Evolutionary conservation across 2,329 filamentous ascomycete genomes (phyloP), one percentile per base, ranked within the genome.

Genomic region (Lasiodiplodia sp.): DNA sequence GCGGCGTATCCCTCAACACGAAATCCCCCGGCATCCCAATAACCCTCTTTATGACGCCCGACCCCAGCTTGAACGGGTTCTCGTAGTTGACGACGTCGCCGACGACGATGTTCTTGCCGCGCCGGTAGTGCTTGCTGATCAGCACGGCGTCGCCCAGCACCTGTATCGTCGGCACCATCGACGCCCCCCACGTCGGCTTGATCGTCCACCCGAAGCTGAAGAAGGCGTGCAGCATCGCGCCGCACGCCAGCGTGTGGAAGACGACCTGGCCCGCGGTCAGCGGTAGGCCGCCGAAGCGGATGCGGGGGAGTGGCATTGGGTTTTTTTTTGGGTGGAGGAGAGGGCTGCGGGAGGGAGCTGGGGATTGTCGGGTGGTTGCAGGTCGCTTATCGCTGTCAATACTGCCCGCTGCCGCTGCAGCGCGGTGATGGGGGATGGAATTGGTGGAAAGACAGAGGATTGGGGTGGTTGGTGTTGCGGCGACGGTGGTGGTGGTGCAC

Each of bases 161-260:
- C 28, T 86, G 84, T 70, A 97, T 89, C 0, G 93, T 97, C 8
- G 95, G 95, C 63, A 96, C 87, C 96, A 98, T 98, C 21, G 92
- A 95, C 3, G 93, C 89, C 2, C 95, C 95, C 31, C 84, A 83
- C 18, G 89, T 89, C 4, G 83, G 79, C 23, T 86, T 86, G 72
- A 90, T 75, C 71, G 84, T 84, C 80, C 88, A 87, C 74, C 88
- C 82, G 80, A 96, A 90, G 34, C 73, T 73, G 38, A 72, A 67
- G 71, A 79, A 73, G 53, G 81, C 72, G 73, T 84, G 82, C 14
- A 68, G 49, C 31, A 73, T 62, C 44, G 71, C 63, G 58, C 67
- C 63, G 55, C 60, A 72, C 72, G n/a, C 8, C 40, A 34, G 2
- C 14, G 60, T 63, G 67, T 66, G 70, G n/a, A 64, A 63, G 57